Conservation (phyloP, 129 eudicot species). For the Logfia minima region DNA sequence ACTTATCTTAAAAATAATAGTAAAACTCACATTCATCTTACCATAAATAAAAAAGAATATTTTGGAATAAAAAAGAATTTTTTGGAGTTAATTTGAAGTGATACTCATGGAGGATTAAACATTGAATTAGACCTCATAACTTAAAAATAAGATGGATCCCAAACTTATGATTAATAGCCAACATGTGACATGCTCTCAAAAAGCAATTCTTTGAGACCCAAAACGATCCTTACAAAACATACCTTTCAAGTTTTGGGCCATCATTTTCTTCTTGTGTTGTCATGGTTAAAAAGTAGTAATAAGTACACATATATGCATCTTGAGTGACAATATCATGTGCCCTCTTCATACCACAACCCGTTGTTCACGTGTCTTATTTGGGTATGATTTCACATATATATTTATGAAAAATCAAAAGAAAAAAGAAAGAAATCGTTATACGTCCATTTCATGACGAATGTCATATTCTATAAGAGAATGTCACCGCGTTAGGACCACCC, state of each 20-base stretch:
- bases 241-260: constrained; percentile 47
- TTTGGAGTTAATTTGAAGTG: too few species aligned
- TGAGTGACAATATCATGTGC: constrained; percentile 38
- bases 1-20: too few species aligned
- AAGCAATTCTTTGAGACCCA: constrained; percentile 32
- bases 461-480: constrained; percentile 35
- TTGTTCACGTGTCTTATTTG: constrained; percentile 42
- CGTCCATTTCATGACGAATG: constrained; percentile 36
- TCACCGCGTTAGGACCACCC: constrained; percentile 27
- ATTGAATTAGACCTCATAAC: constrained; percentile 10
- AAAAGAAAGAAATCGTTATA: constrained; percentile 17
- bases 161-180: constrained; percentile 28
- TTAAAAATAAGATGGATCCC: constrained; percentile 36
- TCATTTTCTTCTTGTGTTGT: constrained; percentile 45
- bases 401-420: too few species aligned
- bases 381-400: constrained; percentile 19
- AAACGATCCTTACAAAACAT: constrained; percentile 35
- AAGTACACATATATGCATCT: constrained; percentile 41
- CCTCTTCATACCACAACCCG: constrained; percentile 33
- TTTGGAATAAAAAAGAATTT: too few species aligned
- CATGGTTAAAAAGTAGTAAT: constrained; percentile 33
- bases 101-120: not conserved
- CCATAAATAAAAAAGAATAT: too few species aligned
- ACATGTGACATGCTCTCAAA: constrained; percentile 53
- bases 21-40: too few species aligned